Base-by-base conservation (phyloP, 495 filamentous ascomycete genomes). In the Aspergillus incahuasiensis region DNA sequence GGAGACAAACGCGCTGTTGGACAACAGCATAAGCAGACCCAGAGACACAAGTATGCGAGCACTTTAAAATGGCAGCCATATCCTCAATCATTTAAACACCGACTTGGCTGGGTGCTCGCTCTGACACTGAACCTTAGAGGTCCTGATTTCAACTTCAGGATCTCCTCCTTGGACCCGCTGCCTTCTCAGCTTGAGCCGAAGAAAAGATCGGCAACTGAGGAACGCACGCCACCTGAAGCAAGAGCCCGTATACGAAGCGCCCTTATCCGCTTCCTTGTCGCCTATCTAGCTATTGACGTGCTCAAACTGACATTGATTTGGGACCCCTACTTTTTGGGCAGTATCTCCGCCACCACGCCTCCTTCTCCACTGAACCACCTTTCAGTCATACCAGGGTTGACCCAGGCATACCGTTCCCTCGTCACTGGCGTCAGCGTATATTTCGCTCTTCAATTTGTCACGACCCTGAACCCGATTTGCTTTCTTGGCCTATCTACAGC, bases 81-180 rank as follows among this genome's bases (percentile, higher is more conserved):
- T 62, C 91, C 91, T 5, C 54, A 70, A 15, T 67, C 73, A 3
- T 77, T 91, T 44, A 54, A 63, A 12, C 78, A 84, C 55, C 84
- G 91, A 2, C 61, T 95, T 15, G 79, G 82, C 52, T 96, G 90
- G 90, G 78, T 79, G 11, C 66, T 81, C 12, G 88, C 90, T 48
- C 68, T 94, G 16, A 70, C 86, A 39, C 77, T 78, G 56, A 87
- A 86, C 57, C 84, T 91, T 62, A 76, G 89, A 24, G 86, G 88
- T 0, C 79, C 84, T 8, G 88, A 89, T 60, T 96, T 90, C 90
- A 89, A 86, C 62, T 89, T 83, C 79, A 79, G 84, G 15, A 79
- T 82, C 47, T 67, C 81, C 9, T 76, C 75, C 20, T 64, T 89
- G 3, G 83, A 83, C 7, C 77, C 81, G 9, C 74, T 86, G 24